Evolutionary conservation across 1,284 basidiomycete genomes (phyloP), one percentile per base, ranked within the genome.

Genomic region (Paramarasmius palmivorus): DNA sequence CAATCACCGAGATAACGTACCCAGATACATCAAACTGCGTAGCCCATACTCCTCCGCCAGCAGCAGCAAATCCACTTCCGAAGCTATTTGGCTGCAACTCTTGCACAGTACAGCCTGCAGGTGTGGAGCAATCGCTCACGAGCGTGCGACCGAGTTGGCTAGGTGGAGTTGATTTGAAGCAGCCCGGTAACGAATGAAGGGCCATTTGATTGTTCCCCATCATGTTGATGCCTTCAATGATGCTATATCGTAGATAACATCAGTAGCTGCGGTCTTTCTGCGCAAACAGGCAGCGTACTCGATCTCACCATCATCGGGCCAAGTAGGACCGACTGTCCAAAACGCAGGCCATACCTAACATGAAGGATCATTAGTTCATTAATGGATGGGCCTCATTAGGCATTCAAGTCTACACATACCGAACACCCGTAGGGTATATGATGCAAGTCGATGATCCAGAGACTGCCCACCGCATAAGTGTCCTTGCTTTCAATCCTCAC

Each of bases 21-120:
- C 82, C 82, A 20, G 76, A 61, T 14, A 72, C 68, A 50, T 86
- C 81, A 61, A 85, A 82, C 66, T 86, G 83, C 2, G 78, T 69
- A 10, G 84, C 83, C 65, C 74, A 88, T 1, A 87, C 82, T 5
- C 86, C 86, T 37, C 86, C 87, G 14, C 84, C 84, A 7, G 77
- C 78, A 3, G 67, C 66, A 5, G 75, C 76, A 61, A 89, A 88
- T 0, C 70, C 76, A 6, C 68, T 63, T 2, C 79, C 81, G 59
- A 75, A 86, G 58, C 81, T 83, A 54, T 78, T 78, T 8, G 71
- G 61, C 53, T 73, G 71, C 29, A 67, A 71, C 64, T 86, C 83
- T 3, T 62, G 60, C 38, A 84, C 78, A 6, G 78, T 76, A 63
- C 86, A 89, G 3, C 86, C 86, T 0, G 74, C 56, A 9, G 69